Base-by-base conservation (phyloP, 495 filamentous ascomycete genomes). In the Penicillium dipodomyicola region DNA sequence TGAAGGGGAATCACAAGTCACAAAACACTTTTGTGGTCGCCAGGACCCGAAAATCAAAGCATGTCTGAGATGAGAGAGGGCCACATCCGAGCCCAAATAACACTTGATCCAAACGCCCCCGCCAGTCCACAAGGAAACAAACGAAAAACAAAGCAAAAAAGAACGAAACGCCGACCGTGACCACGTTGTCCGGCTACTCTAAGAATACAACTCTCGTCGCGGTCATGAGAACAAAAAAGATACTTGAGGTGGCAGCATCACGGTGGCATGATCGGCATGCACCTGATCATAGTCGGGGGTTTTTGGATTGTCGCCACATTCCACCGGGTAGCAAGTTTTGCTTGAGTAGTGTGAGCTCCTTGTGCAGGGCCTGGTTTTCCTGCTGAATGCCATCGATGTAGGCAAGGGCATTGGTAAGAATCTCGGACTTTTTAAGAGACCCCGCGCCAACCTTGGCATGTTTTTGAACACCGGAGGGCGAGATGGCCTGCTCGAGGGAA, bases 331-430 rank as follows among this genome's bases (percentile, higher is more conserved):
- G 20, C 42, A 74, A 20, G 47, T 69, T 69, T 49, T 74, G 70
- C 52, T 72, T 74, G 37, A 77, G 32, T 8, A 76, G 22, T 0
- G 61, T 56, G 33, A 79, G 25, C 56, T 79, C 76, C 62, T 72
- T 73, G 37, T 71, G 68, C 41, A 77, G 47, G 0, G 68, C 62
- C 41, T 68, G 65, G 32, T 76, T 79, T 57, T 74, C 68, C 46
- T 74, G 71, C 52, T 79, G 74, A 37, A 79, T 57, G 17, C 71
- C 80, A 47, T 84, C 81, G 67, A 96, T 77, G 45, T 91, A 87
- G 40, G 89, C 83, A 19, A 96, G 81, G 15, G 83, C 83, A 65
- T 84, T 81, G 58, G 80, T 81, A 45, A 96, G 73, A 43, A 91
- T 84, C 41, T 81, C 82, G 0, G 74, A 77, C 52, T 79, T 79